Evolutionary conservation across 2,329 filamentous ascomycete species (phyloP), one percentile per base, ranked within the genome.

Genomic region (Xylaria sp.): DNA sequence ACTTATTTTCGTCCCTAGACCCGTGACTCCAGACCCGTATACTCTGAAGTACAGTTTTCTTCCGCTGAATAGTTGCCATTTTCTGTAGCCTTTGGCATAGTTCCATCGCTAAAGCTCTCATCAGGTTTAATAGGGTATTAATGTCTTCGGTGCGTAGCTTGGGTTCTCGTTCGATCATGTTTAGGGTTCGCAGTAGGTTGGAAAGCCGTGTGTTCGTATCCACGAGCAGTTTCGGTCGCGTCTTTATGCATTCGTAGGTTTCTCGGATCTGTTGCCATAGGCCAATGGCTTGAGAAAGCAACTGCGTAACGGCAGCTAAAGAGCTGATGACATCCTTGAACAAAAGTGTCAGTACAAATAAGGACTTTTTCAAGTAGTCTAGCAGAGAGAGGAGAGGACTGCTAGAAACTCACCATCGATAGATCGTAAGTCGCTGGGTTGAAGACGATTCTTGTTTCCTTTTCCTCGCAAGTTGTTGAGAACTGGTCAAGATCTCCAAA

Each of bases 241-340:
- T 21, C 37, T 58, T 51, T 38, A 51, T 45, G 7, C n/a, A n/a
- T 4, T 58, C 46, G 17, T 28, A 38, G 25, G 55, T 17, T 0
- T 14, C 14, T 35, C 47, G 35, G 17, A 58, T 3, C 35, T 58
- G 55, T 25, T 58, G 55, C 55, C 55, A 58, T 2, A 58, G 46
- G 7, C n/a, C 17, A 19, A 58, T 58, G 37, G 55, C 55, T 58
- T 58, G 55, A 9, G 37, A 25, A 19, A 58, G 55, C 23, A 58
- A 21, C 46, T 58, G 55, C 6, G 45, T 19, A 15, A 58, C 46
- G 17, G 55, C 23, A n/a, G 46, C 55, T 17, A 17, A 28, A 17
- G 55, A 43, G 25, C 55, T 9, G 25, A 58, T 21, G n/a, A 58
- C 17, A 19, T 58, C 55, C 55, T 58, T n/a, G 37, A 40, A 40